Percentiles rank a stretch among this genome's conserved stretches.
Evolutionary conservation across 1,284 basidiomycete genomes (phyloP).

Genomic region (Cystobasidiaceae sp.): DNA sequence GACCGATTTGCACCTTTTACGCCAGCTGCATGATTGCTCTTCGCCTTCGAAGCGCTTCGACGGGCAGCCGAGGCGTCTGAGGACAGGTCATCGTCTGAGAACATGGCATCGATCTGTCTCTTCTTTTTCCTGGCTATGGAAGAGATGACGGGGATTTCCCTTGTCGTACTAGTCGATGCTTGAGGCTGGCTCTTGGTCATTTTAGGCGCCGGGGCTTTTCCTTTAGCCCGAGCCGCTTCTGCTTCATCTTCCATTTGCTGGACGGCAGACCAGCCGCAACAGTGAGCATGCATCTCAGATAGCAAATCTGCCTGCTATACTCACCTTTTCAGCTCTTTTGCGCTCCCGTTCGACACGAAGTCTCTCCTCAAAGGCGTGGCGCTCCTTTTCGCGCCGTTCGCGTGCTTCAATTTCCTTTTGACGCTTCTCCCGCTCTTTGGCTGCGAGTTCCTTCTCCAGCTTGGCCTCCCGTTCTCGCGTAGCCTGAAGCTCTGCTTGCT

Average conservation of each 20-base stretch:
- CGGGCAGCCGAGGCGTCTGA: conserved; percentile 6
- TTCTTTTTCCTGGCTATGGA: conserved; percentile 14
- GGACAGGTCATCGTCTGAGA: conserved; percentile 25
- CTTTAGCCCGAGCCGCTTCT: neutral
- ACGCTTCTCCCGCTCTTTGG: conserved; percentile 12
- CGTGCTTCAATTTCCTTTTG: conserved; percentile 28
- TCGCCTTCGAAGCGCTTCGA: neutral
- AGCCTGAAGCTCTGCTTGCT: conserved; percentile 30
- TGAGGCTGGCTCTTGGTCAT: neutral
- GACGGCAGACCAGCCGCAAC: neutral
- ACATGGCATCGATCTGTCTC: conserved; percentile 22
- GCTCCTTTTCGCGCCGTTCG: conserved; percentile 27
- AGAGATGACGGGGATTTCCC: neutral
- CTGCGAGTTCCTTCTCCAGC: conserved; percentile 27
- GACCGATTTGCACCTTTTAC: neutral
- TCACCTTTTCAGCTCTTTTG: conserved; percentile 21
- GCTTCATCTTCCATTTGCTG: neutral
- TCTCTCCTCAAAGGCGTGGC: conserved; percentile 20
- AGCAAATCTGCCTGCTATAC: too few relatives aligned
- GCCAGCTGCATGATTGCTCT: neutral
- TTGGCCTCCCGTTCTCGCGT: conserved; percentile 31
- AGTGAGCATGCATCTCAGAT: neutral
- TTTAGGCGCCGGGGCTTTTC: neutral
- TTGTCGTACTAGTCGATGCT: neutral
- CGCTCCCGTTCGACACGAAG: conserved; percentile 32